A percentile compares a stretch with the other conserved stretches of the same genome.
Conservation (phyloP, 1,284 basidiomycete species). For the Sanguinoderma infundibulare region DNA sequence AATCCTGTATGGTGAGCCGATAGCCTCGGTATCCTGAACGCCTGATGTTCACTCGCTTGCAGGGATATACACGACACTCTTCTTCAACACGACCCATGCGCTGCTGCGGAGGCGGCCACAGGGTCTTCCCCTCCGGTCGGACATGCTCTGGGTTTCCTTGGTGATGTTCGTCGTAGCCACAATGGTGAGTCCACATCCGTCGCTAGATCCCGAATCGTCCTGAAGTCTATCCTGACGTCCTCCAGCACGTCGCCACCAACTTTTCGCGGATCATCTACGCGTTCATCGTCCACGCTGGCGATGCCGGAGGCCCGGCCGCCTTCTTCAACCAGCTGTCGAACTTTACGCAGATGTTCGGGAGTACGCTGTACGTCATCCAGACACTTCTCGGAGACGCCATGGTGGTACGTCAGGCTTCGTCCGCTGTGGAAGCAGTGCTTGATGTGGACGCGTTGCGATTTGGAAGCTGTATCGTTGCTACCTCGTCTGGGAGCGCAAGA, state of each 20-base stretch:
- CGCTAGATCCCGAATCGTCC: too few species aligned
- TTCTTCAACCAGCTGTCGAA: conserved; percentile 29
- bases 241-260: conserved; percentile 26
- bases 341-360: conserved; percentile 30
- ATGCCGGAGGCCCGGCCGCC: conserved; percentile 27
- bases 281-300: conserved; percentile 22
- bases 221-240: background rate
- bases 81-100: conserved; percentile 10
- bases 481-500: conserved; percentile 17
- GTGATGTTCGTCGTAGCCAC: conserved; percentile 21
- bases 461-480: conserved; percentile 18
- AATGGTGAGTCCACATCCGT: conserved; percentile 7
- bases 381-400: conserved; percentile 23
- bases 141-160: conserved; percentile 11
- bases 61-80: conserved; percentile 18
- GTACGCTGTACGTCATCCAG: conserved; percentile 29
- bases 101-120: conserved; percentile 8
- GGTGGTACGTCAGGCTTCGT: conserved; percentile 13
- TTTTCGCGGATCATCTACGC: conserved; percentile 29
- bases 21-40: background rate
- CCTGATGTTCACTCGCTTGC: background rate
- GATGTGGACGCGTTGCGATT: background rate
- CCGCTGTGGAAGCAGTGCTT: background rate
- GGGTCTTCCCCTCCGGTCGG: conserved; percentile 3
- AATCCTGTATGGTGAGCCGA: conserved; percentile 18